Base-by-base conservation (phyloP, 2,329 filamentous ascomycete species). In the Microdochium nivale region DNA sequence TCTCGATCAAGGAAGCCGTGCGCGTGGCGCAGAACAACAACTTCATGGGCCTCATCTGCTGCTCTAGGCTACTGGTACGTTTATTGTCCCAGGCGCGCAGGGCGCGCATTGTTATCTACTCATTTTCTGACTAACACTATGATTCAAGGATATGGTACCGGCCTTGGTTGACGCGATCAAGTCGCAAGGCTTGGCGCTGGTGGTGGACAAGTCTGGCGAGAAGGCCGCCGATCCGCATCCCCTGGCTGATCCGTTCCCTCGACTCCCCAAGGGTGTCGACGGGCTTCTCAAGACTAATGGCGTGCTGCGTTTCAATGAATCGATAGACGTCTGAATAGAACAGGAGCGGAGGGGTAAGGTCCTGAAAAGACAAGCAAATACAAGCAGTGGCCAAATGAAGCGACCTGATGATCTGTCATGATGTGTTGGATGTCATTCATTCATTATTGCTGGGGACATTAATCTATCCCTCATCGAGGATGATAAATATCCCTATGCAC, bases 31-130 rank as follows among this genome's bases (percentile, higher is more conserved):
- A 95, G 68, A 88, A 86, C 65, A 99, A 99, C 67, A 99, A 99
- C 66, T 89, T 99, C 58, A 99, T 99, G 94, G 94, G 94, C 2
- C 68, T 99, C 62, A 88, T 97, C 54, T 96, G 91, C 70, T 90
- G 86, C 59, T 92, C 89, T 30, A 81, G 87, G 58, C 76, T 99
- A 56, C 70, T 99, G 74, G 90, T 95, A 77, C 63, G 86, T 78
- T 30, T 49, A 46, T 52, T 32, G 44, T 33, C 21, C n/a, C n/a
- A n/a, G n/a, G n/a, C n/a, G n/a, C n/a, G n/a, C n/a, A n/a, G n/a
- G n/a, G n/a, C n/a, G n/a, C n/a, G n/a, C n/a, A n/a, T n/a, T n/a
- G n/a, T n/a, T n/a, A n/a, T 11, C 27, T 27, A 30, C 51, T 37
- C 24, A n/a, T 37, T 16, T 16, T 11, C 8, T 21, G 40, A 16